phyloP scores from a whole-genome alignment of 768 basidiomycete genomes.

The Tulasnella sp. region DNA sequence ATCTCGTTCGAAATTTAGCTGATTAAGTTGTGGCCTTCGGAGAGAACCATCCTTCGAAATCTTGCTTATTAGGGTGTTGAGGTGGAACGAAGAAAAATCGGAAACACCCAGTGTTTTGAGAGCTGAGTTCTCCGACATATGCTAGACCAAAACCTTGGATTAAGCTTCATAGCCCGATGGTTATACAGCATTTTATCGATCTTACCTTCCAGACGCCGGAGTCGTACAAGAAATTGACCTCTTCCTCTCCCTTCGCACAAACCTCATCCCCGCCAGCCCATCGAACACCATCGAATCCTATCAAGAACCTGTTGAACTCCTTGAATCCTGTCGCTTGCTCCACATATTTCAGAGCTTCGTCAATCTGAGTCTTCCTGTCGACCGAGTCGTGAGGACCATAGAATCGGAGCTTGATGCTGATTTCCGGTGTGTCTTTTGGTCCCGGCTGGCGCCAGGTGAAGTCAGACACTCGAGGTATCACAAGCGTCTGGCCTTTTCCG shows the following conservation, averaged over 20 bases:
- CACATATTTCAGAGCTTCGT: constrained; percentile 11
- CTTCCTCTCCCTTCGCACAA: constrained; percentile 3
- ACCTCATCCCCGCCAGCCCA: constrained; percentile 14
- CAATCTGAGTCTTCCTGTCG: constrained; percentile 6
- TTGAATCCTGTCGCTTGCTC: constrained; percentile 14
- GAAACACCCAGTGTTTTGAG: constrained; percentile 13
- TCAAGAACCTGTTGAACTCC: constrained; percentile 10
- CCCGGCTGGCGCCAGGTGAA: background rate
- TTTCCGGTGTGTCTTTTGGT: constrained; percentile 1
- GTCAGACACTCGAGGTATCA: constrained; percentile 8
- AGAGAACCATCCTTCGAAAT: background rate
- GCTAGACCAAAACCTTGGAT: background rate
- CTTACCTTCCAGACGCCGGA: constrained; percentile 13
- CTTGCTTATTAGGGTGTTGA: background rate
- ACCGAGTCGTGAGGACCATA: constrained; percentile 6
- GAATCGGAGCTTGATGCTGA: constrained; percentile 16
- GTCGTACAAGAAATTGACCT: constrained; percentile 5
- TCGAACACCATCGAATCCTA: constrained; percentile 11
- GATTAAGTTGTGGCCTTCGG: constrained; percentile 2
- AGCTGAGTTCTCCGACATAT: constrained; percentile 5
- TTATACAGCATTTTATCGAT: background rate
- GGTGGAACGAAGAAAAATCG: constrained; percentile 12
- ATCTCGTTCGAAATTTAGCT: constrained; percentile 16
- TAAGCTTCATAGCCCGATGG: background rate
- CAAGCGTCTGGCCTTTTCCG: background rate